Evolutionary conservation across 495 filamentous ascomycete genomes (phyloP).

Genomic region (Penicillium manginii): DNA sequence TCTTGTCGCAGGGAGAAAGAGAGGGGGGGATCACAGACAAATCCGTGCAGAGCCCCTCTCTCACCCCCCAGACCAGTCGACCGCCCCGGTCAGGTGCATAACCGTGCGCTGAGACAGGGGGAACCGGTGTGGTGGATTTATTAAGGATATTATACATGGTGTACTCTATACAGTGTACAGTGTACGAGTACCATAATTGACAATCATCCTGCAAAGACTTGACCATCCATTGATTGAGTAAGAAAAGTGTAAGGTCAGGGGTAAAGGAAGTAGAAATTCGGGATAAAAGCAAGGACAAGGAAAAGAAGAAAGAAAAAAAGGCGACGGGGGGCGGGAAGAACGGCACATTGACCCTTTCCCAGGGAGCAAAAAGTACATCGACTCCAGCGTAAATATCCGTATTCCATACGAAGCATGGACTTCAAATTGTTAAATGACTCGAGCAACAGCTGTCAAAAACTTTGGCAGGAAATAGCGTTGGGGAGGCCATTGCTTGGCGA

Average conservation of each 20-base stretch:
- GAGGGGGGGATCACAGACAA: not conserved
- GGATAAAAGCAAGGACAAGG: too few relatives aligned
- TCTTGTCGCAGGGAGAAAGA: not conserved
- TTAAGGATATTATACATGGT: too few relatives aligned
- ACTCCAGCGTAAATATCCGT: too few relatives aligned
- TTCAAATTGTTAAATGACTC: too few relatives aligned
- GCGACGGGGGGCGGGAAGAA: not conserved
- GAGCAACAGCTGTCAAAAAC: not conserved
- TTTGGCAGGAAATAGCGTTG: constrained; percentile 4
- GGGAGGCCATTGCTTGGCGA: not conserved
- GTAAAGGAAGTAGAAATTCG: too few relatives aligned
- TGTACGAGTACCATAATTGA: too few relatives aligned
- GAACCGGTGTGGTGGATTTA: not conserved
- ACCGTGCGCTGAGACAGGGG: not conserved
- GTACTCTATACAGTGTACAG: too few relatives aligned
- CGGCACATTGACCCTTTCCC: not conserved
- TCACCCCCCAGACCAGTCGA: not conserved
- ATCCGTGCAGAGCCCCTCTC: not conserved
- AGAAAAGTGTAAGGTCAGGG: too few relatives aligned
- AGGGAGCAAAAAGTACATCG: not conserved
- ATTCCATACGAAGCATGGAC: too few relatives aligned
- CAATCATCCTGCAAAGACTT: too few relatives aligned
- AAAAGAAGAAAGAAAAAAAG: too few relatives aligned
- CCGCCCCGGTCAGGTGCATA: not conserved
- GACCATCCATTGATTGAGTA: too few relatives aligned